Conservation (phyloP, 257 asterid species). For the Solanum lycopersicoides region DNA sequence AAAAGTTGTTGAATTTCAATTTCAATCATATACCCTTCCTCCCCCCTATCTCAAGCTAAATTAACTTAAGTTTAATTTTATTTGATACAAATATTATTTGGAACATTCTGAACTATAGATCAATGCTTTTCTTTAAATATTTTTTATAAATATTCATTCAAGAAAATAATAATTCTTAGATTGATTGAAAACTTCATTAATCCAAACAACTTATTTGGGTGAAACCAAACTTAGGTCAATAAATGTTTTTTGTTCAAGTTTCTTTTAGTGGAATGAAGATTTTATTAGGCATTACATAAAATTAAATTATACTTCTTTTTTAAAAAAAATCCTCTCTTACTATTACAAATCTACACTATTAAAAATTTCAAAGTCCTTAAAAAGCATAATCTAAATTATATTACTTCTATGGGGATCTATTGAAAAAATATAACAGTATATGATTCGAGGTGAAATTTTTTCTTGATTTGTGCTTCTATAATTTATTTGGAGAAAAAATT, state of each 20-base stretch:
- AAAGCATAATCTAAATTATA: too few relatives aligned
- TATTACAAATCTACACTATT: too few relatives aligned
- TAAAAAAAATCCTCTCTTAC: too few relatives aligned
- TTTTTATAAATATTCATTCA: too few relatives aligned
- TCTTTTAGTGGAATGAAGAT: too few relatives aligned
- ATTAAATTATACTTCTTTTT: too few relatives aligned
- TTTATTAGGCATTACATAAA: too few relatives aligned
- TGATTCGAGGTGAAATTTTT: neutral
- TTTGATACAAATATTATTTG: neutral
- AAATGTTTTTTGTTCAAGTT: too few relatives aligned
- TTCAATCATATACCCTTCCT: neutral
- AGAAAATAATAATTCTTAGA: neutral
- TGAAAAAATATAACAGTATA: neutral
- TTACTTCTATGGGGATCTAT: too few relatives aligned
- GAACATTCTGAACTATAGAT: neutral
- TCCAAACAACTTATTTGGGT: neutral
- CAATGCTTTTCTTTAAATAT: too few relatives aligned
- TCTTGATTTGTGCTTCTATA: neutral
- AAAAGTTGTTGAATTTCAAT: neutral
- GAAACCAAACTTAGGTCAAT: neutral
- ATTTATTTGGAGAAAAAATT: neutral
- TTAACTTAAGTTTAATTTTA: neutral
- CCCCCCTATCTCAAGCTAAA: neutral
- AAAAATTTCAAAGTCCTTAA: too few relatives aligned
- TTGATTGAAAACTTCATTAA: too few relatives aligned